These are phyloP conservation scores for Excoecaria cochinchinensis DNA, from an alignment of 345 rosid genomes.

Conservation along the genomic window DNA sequence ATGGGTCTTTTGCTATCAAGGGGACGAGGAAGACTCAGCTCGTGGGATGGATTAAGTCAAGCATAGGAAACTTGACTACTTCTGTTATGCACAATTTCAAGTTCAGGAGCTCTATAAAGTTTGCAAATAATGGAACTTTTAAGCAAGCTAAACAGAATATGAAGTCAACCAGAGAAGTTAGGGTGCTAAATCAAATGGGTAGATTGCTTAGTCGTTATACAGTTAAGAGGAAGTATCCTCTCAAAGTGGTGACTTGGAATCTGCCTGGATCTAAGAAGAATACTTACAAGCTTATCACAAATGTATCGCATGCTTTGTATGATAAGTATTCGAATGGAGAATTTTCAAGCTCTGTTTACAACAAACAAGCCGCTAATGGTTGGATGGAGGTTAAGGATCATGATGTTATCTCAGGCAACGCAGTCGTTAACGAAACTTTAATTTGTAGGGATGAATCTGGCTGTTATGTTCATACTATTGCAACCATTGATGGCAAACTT, in stretches of 20 bases:
- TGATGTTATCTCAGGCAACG: conserved; percentile 54
- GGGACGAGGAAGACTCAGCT: conserved; percentile 46
- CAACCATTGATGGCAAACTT: conserved; percentile 45
- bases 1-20: conserved; percentile 57
- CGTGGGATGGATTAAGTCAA: conserved; percentile 72
- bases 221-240: conserved; percentile 45
- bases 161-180: conserved; percentile 37
- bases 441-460: conserved; percentile 39
- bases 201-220: conserved; percentile 17
- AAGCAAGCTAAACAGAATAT: conserved; percentile 52
- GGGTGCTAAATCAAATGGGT: conserved; percentile 38
- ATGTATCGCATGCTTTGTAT: conserved; percentile 55
- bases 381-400: conserved; percentile 84
- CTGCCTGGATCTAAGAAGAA: conserved; percentile 38
- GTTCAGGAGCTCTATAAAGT: conserved; percentile 43
- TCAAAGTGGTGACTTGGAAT: conserved; percentile 49
- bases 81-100: conserved; percentile 37
- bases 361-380: conserved; percentile 58
- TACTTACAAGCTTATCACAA: conserved; percentile 47
- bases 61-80: conserved; percentile 62
- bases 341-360: conserved; percentile 25
- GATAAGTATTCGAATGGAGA: conserved; percentile 38
- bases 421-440: conserved; percentile 49
- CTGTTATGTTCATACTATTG: conserved; percentile 50
- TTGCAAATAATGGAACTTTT: conserved; percentile 45